Evolutionary conservation across 2,329 filamentous ascomycete species (phyloP), one percentile per base, ranked within the genome.

Genomic region (Epichloe amarillans): DNA sequence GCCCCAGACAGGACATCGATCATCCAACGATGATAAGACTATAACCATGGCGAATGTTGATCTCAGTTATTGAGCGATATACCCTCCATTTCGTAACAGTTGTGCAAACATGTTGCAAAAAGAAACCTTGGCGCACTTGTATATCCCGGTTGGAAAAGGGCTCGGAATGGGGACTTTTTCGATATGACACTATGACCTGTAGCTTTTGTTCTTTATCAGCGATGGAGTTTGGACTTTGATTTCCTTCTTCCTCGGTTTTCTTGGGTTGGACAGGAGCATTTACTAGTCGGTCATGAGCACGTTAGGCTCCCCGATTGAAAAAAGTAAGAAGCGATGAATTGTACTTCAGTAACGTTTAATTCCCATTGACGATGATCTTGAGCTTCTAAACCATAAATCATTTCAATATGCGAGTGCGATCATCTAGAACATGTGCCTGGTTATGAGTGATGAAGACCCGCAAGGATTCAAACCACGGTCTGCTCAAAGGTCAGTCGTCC

Each of bases 41-140:
- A 57, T 77, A 57, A 70, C 75, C 54, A 69, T 83, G 67, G 78
- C 75, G 53, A 72, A 77, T 61, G 75, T 83, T 57, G 78, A 83
- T 65, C 77, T 83, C 55, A 80, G 73, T 64, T 82, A 82, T 59
- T 83, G 33, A 46, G 45, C 47, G 33, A 49, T 50, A 49, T 52
- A 50, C 51, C 53, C 50, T 52, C 40, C 17, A 14, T 41, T 40
- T 19, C 8, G 26, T 1, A 17, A 45, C 8, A n/a, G 23, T 19
- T 10, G 15, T 4, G 26, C 23, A 45, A 11, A 45, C 10, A 38
- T 10, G 8, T 3, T 21, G 6, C 14, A 46, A 19, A 44, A 37
- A 37, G 23, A 38, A 21, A 14, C 17, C 8, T 38, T 8, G 26
- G 23, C 37, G 36, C 23, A 39, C 36, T 47, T 35, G 37, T 23